Percentiles rank a stretch among this genome's conserved stretches.
Conservation (phyloP, 768 basidiomycete species). For the Serendipita sp. region DNA sequence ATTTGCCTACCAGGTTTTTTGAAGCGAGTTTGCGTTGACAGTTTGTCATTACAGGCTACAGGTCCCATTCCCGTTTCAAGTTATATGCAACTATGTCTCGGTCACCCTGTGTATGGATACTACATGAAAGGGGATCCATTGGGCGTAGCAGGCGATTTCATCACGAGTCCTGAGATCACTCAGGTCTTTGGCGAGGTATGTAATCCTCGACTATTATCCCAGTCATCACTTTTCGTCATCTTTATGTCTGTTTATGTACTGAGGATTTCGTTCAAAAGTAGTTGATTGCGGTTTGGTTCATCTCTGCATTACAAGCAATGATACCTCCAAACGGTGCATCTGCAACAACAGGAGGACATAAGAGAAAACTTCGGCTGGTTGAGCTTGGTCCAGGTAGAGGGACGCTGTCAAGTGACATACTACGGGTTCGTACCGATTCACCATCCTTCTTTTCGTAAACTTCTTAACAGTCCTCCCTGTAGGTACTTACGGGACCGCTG, state of each 20-base stretch:
- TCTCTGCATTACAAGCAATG: conserved; percentile 48
- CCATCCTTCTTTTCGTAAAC: neutral
- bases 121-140: conserved; percentile 75
- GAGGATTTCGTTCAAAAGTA: conserved; percentile 19
- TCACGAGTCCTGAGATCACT: conserved; percentile 90
- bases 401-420: conserved; percentile 76
- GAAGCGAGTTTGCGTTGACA: too few species aligned
- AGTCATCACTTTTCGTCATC: too few species aligned
- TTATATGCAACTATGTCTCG: conserved; percentile 84
- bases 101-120: conserved; percentile 83
- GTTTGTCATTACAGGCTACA: conserved; percentile 37
- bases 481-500: conserved; percentile 30
- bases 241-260: too few species aligned
- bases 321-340: neutral
- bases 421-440: conserved; percentile 41
- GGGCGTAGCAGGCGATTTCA: conserved; percentile 79
- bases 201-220: neutral
- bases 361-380: conserved; percentile 45
- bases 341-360: conserved; percentile 24
- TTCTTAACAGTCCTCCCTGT: neutral
- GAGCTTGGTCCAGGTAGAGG: conserved; percentile 92
- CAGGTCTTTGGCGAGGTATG: conserved; percentile 92
- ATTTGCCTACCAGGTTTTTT: too few species aligned
- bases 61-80: conserved; percentile 78
- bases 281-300: conserved; percentile 77